Base-by-base conservation (phyloP, 208 protist genomes). In the Acanthamoeba castellanii region DNA sequence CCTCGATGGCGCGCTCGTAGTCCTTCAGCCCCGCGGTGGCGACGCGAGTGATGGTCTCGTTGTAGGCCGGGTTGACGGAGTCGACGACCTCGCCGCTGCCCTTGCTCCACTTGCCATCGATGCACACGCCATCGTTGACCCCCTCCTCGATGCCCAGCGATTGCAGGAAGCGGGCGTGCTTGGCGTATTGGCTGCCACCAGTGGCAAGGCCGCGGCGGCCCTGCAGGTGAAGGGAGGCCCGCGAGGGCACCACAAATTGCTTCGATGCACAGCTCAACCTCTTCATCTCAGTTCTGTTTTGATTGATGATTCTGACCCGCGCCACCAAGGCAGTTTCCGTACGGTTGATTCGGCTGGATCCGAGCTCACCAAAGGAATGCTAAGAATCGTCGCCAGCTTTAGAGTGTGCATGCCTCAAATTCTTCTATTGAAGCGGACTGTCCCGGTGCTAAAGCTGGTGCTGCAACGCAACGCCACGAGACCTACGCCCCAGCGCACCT, bases 31-130 rank as follows among this genome's bases (percentile, higher is more conserved):
- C 34, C 2, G 50, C 81, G 27, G 81, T 66, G 42, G 42, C 27
- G 81, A 88, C 81, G 25, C 50, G 42, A 18, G 81, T 34, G 30
- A 88, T 88, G 42, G 52, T 32, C 52, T 88, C 52, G 30, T 64
- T 64, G 81, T 55, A 66, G 81, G 81, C 81, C 27, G 81, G 81
- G 34, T 55, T 66, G 42, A 88, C 34, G 45, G 81, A 57, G 14
- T 88, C 81, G 8, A 88, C 42, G 25, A 88, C 81, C 27, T n/a
- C 30, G 14, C 81, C 81, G 11, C 30, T 64, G 81, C 81, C 81
- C 81, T 88, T 11, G 32, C 34, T 81, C 81, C 81, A 88, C 81
- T 88, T 88, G 81, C 81, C 81, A 16, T 88, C 81, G 27, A 88
- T 64, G 52, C 81, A 88, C 22, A 64, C 81, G 52, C 81, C 81